phyloP scores from a whole-genome alignment of 192 early-diverging fungal genomes.

The Irineochytrium annulatum region DNA sequence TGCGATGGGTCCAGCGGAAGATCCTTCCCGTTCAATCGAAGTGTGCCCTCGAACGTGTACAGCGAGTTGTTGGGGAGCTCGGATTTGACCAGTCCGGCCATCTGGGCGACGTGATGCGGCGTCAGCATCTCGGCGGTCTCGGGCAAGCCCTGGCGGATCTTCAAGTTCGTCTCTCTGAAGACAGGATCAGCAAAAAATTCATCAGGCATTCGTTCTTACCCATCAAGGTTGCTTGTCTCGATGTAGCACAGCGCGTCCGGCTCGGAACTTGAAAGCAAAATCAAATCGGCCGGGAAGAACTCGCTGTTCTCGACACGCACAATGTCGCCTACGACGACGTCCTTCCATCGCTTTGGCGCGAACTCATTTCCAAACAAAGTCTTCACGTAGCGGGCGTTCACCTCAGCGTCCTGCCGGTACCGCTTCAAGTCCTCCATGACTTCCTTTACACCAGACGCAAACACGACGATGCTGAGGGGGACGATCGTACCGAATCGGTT shows the following conservation, averaged over 20 bases:
- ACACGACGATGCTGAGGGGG: slow-evolving; percentile 75
- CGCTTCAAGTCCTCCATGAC: slow-evolving; percentile 76
- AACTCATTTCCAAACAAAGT: slow-evolving; percentile 52
- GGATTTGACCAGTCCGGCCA: slow-evolving; percentile 65
- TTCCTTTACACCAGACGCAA: slow-evolving; percentile 91
- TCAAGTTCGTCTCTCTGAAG: slow-evolving; percentile 90
- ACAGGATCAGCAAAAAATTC: background rate
- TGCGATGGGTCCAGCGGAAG: slow-evolving; percentile 83
- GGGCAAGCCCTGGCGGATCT: slow-evolving; percentile 90
- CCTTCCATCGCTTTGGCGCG: slow-evolving; percentile 72
- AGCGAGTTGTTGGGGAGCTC: slow-evolving; percentile 93
- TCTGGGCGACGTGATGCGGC: slow-evolving; percentile 55
- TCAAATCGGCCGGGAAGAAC: slow-evolving; percentile 89
- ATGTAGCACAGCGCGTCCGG: slow-evolving; percentile 97
- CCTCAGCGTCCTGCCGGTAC: slow-evolving; percentile 39
- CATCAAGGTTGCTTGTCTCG: slow-evolving; percentile 97
- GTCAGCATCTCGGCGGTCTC: slow-evolving; percentile 76
- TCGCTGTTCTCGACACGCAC: slow-evolving; percentile 81
- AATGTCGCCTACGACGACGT: slow-evolving; percentile 88
- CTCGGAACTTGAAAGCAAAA: slow-evolving; percentile 86
- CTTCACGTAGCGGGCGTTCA: slow-evolving; percentile 42
- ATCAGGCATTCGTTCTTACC: slow-evolving; percentile 45
- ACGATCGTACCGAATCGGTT: slow-evolving; percentile 84
- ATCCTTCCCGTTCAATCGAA: slow-evolving; percentile 56
- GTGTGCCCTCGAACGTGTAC: slow-evolving; percentile 90